Conservation (phyloP, 805 yeast genomes). For the Yarrowia alimentaria region DNA sequence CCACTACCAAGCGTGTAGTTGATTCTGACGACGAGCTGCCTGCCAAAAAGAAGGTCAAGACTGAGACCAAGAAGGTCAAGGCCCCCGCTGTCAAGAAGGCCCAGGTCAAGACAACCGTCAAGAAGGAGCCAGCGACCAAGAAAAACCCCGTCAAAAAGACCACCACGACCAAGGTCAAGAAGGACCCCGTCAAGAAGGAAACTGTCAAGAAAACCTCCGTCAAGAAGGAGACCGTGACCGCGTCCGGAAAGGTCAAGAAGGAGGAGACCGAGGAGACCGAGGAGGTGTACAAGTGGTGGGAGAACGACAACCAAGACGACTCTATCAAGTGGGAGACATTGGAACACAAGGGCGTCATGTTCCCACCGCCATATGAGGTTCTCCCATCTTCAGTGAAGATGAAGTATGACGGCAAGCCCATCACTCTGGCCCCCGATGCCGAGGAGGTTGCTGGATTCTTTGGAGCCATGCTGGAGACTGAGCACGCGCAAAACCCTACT, state of each 20-base stretch:
- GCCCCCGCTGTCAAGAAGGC: constrained; percentile 9
- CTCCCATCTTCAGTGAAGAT: constrained; percentile 74
- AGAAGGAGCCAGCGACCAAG: neutral
- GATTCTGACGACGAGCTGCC: constrained; percentile 6
- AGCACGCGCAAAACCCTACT: constrained; percentile 82
- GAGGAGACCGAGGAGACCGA: constrained; percentile 49
- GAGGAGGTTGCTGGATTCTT: constrained; percentile 97
- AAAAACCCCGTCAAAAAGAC: neutral
- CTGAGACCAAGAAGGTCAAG: constrained; percentile 5
- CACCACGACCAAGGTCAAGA: constrained; percentile 29
- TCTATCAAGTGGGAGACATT: constrained; percentile 81
- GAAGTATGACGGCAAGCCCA: constrained; percentile 73
- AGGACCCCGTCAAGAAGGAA: constrained; percentile 1
- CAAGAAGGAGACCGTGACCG: constrained; percentile 11
- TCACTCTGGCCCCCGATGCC: constrained; percentile 71
- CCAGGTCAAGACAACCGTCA: too few species aligned
- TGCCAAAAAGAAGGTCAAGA: constrained; percentile 28
- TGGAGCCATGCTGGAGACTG: constrained; percentile 83
- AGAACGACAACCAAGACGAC: constrained; percentile 60
- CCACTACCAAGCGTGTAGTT: neutral
- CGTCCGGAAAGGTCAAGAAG: constrained; percentile 29
- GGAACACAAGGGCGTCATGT: constrained; percentile 86
- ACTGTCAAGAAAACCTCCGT: neutral
- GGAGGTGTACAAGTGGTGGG: constrained; percentile 82
- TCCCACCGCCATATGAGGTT: constrained; percentile 90